Evolutionary conservation across 2,329 filamentous ascomycete species (phyloP), one percentile per base, ranked within the genome.

Genomic region (Sclerotinia borealis): DNA sequence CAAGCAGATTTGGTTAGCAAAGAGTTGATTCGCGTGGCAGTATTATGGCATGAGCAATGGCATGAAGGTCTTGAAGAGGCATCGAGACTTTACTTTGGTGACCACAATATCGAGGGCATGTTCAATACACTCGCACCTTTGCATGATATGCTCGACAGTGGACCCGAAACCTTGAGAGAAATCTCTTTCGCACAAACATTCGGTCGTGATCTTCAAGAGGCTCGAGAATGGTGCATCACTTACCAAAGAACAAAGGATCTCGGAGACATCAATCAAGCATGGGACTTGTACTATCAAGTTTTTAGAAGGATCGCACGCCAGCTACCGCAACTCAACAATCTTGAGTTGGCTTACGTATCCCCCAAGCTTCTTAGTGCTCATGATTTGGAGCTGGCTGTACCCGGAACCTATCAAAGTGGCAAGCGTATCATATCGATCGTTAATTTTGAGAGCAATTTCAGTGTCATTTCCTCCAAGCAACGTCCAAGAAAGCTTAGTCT

Each of bases 41-140:
- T 99, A 2, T 77, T 99, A 29, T 99, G 96, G 96, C 95, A 99
- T 73, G 95, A 99, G 73, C 90, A 96, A 68, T 99, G 95, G 95
- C 95, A 99, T 69, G 96, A 99, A 76, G 96, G 91, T 34, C 82
- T 99, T 19, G 95, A 99, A 76, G 96, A 99, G 78, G 96, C 95
- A 1, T 97, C 92, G 37, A 86, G 95, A 60, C 81, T 99, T 22
- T 99, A 98, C 80, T 99, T 99, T 77, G 95, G 93, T 65, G 93
- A 98, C 72, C 90, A 96, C 72, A 96, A 99, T 75, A 95, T 98
- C 50, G 91, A 97, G 66, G 96, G 93, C 72, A 99, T 99, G 95
- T 95, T 99, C 75, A 84, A 87, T 13, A 93, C 91, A 0, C 84
- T 99, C 6, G 90, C 90, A 56, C 96, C 96, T 8, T 81, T 99